Evolutionary conservation across 176 grass and related monocot genomes (phyloP).

Genomic region (Microstegium vimineum): DNA sequence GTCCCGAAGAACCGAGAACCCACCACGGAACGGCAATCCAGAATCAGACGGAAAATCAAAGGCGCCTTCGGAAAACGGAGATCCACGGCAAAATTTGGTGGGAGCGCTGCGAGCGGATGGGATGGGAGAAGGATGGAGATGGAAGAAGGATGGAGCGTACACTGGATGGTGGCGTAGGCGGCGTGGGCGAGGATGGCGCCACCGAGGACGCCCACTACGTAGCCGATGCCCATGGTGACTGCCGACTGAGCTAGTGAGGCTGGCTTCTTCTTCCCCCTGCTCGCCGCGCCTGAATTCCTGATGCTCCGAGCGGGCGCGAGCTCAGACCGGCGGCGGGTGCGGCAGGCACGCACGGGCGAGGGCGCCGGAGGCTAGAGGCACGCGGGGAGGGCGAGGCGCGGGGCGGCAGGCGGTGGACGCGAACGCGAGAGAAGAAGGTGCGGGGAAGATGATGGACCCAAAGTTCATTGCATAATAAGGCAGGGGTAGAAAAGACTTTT

Average conservation of each 20-base stretch:
- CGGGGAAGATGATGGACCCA: not conserved
- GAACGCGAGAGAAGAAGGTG: not conserved
- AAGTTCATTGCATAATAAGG: not conserved
- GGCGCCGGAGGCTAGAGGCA: not conserved
- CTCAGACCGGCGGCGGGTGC: not conserved
- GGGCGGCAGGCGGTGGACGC: not conserved
- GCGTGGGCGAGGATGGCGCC: constrained; percentile 80
- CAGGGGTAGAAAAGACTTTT: not conserved
- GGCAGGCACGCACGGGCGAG: not conserved
- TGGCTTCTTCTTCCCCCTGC: not conserved
- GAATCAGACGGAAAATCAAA: not conserved
- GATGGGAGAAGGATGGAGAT: not conserved
- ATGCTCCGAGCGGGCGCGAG: not conserved
- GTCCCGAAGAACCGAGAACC: not conserved
- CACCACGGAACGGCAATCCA: not conserved
- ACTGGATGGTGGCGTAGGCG: constrained; percentile 86
- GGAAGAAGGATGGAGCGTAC: constrained; percentile 19
- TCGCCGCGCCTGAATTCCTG: not conserved
- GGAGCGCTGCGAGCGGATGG: not conserved
- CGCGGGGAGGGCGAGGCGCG: not conserved
- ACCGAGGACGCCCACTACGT: constrained; percentile 70
- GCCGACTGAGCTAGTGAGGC: not conserved
- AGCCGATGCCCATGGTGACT: constrained; percentile 66
- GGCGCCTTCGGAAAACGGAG: not conserved
- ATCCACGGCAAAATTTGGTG: not conserved